Evolutionary conservation across 108 stramenopile genomes (phyloP).

Genomic region (Pinguiococcus pyrenoidosus): DNA sequence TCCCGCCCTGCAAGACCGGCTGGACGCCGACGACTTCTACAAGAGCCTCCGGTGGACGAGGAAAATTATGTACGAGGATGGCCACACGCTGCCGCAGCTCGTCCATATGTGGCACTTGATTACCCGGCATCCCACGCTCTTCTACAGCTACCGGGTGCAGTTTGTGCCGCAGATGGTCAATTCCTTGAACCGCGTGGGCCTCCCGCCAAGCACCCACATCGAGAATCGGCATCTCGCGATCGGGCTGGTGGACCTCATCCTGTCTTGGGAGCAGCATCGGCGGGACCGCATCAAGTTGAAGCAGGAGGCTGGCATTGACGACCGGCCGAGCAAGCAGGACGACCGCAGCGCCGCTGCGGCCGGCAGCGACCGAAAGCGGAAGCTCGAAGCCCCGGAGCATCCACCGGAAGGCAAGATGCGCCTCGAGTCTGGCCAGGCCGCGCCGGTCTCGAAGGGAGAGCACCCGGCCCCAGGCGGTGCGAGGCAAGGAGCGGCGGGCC

Average conservation of each 20-base stretch:
- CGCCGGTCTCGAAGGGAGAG: neutral
- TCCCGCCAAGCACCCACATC: constrained; percentile 46
- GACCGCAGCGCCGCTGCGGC: too few relatives aligned
- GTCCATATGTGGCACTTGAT: constrained; percentile 75
- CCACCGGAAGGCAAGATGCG: neutral
- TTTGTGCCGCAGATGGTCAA: constrained; percentile 69
- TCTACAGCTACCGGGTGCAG: constrained; percentile 39
- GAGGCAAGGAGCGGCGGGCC: too few relatives aligned
- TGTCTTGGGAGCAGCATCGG: constrained; percentile 54
- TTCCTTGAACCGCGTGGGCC: constrained; percentile 57
- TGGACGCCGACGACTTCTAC: constrained; percentile 1
- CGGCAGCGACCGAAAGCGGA: neutral
- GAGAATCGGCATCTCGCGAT: constrained; percentile 60
- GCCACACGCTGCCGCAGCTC: constrained; percentile 66
- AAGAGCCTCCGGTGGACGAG: constrained; percentile 57
- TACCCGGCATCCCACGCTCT: constrained; percentile 53
- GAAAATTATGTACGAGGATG: constrained; percentile 79
- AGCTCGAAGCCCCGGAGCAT: too few relatives aligned
- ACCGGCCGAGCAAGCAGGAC: neutral
- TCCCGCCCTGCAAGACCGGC: constrained; percentile 52
- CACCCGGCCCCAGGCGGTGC: neutral
- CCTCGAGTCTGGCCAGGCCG: neutral
- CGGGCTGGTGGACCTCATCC: constrained; percentile 57
- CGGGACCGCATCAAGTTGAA: constrained; percentile 11
- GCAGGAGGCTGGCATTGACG: neutral